Conservation (phyloP, 257 asterid species). For the Asclepias syriaca region DNA sequence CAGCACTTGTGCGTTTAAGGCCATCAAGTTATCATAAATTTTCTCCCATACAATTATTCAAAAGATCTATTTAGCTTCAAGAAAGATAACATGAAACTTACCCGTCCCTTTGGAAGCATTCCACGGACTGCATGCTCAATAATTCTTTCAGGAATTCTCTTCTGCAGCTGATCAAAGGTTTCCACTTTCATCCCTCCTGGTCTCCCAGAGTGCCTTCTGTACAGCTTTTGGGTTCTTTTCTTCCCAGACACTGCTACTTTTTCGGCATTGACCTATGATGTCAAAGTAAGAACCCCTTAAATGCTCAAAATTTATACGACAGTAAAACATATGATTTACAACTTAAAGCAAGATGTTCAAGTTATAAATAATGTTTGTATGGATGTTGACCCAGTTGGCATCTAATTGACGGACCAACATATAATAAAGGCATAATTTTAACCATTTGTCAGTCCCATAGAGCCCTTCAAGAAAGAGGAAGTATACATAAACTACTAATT, state of each 20-base stretch:
- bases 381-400: background rate
- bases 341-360: background rate
- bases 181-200: slow-evolving; percentile 96
- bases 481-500: background rate
- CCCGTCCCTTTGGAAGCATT: slow-evolving; percentile 95
- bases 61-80: background rate
- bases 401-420: background rate
- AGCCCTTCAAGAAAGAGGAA: background rate
- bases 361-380: background rate
- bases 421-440: background rate
- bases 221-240: slow-evolving; percentile 78
- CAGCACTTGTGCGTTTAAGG: no score
- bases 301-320: background rate
- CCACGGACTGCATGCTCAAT: slow-evolving; percentile 99
- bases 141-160: slow-evolving; percentile 84
- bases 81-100: slow-evolving; percentile 27
- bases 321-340: background rate
- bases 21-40: no score
- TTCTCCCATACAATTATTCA: no score
- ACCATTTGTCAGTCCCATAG: background rate
- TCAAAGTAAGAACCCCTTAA: slow-evolving; percentile 16
- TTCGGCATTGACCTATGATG: slow-evolving; percentile 72
- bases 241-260: slow-evolving; percentile 90
- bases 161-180: slow-evolving; percentile 90
- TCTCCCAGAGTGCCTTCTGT: slow-evolving; percentile 89